Evolutionary conservation across 2,329 filamentous ascomycete genomes (phyloP), one percentile per base, ranked within the genome.

Genomic region (Pseudogymnoascus sp.): DNA sequence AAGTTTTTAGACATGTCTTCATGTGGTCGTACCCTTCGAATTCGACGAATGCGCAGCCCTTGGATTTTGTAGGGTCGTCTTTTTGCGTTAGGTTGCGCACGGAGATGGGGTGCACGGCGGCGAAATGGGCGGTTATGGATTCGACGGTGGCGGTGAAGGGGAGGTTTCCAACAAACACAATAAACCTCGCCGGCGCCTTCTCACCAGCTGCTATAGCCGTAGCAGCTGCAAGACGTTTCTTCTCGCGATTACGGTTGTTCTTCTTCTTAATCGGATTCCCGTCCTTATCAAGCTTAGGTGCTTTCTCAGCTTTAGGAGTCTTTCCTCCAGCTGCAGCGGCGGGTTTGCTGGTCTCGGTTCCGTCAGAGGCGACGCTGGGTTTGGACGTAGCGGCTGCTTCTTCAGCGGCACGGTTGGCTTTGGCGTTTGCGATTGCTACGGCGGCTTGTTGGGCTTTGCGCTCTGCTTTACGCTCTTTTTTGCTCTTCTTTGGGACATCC

Each of bases 1-100:
- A 93, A 67, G 91, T 86, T 76, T 93, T 90, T 66, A 97, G 81
- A 73, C 91, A 96, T 34, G 91, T 95, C 80, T 96, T 90, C 91
- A 96, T 96, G 73, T 89, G 86, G 76, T 93, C 89, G 77, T 87
- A 96, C 69, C 86, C 83, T 67, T 86, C 86, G 73, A 97, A 97
- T 76, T 97, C 93, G 69, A 97, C 80, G 75, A 97, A 96, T 5
- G 90, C 91, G 71, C 89, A 88, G 37, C 91, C 90, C 69, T 88
- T 88, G 71, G 85, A 88, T 68, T 86, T 84, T 63, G 79, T 80
- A 11, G 83, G 81, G 67, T 85, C 80, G 62, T 79, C 78, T 68
- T 86, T 85, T 70, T 89, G 83, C 62, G 86, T 90, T 59, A 90
- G 84, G 66, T 91, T 86, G 21, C 93, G 90, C 60, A 95, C 81